Base-by-base conservation (phyloP, 306 rosid genomes). In the Trichosanthes truncata region DNA sequence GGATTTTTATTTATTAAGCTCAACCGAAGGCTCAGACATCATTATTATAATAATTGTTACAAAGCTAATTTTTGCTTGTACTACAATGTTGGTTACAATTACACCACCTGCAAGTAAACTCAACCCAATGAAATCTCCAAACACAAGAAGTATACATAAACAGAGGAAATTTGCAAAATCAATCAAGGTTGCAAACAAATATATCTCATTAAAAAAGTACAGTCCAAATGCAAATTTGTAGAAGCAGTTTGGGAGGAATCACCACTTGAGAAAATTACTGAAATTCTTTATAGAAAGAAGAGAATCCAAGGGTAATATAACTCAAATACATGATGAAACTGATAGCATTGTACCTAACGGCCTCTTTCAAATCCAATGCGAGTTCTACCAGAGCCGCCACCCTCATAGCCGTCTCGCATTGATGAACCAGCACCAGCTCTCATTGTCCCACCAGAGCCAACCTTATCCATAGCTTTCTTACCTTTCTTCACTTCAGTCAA, bases 351-450 rank as follows among this genome's bases (percentile, higher is more conserved):
- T 38, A 31, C 60, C 60, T 61, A 90, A 66, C 86, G 97, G 20
- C 93, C 96, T 84, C 92, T 84, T 86, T 91, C 95, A 65, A 94
- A 94, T 59, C 98, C 95, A 79, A 95, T 91, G 66, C 93, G 92
- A 41, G 90, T 87, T 81, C 97, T 86, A 69, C 96, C 83, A 21
- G 93, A 95, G 60, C 96, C 92, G 73, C 93, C 89, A 79, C 93
- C 89, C 3, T 91, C 97, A 10, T 87, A 21, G 53, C 90, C 87
- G 51, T 91, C 98, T 60, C 93, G 78, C 89, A 84, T 91, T 4
- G 95, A 89, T 48, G 97, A 92, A 36, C 97, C 98, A n/a, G 83
- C 96, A 66, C 93, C 89, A 18, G 97, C 97, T 81, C 92, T 89
- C 96, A 95, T 91, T 4, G 93, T 90, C 55, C 97, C 93, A 69